Evolutionary conservation across 2,329 filamentous ascomycete genomes (phyloP).

Genomic region (Metarhizium robertsii): DNA sequence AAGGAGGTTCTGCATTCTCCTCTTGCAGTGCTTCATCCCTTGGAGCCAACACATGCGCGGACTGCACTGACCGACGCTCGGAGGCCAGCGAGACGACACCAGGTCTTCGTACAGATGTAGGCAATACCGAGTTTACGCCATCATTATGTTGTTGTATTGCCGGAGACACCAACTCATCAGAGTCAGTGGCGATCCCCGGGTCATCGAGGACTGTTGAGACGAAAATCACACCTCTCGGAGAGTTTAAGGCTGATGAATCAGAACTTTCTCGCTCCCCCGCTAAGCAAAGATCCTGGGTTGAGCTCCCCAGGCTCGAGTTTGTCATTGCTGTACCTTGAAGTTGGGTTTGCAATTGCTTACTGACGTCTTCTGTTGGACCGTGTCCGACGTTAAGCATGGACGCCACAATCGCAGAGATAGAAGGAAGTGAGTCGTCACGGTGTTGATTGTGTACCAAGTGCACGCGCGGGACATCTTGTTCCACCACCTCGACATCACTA

Average conservation of each 20-base stretch:
- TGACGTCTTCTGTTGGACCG: background rate
- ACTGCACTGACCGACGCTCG: background rate
- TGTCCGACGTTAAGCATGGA: background rate
- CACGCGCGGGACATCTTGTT: background rate
- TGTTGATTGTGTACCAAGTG: background rate
- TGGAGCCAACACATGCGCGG: background rate
- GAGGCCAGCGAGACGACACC: background rate
- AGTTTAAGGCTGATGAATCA: background rate
- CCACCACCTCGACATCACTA: background rate
- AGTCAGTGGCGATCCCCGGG: background rate
- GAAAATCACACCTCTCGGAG: background rate
- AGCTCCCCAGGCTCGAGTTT: background rate
- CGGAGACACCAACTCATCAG: background rate
- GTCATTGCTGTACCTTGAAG: background rate
- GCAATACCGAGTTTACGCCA: background rate
- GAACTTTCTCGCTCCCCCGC: background rate
- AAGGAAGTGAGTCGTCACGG: conserved; percentile 1
- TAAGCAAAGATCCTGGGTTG: background rate
- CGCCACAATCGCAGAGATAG: conserved; percentile 1
- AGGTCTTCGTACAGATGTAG: background rate
- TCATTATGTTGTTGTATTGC: background rate
- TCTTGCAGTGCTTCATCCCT: background rate
- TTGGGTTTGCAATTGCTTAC: background rate
- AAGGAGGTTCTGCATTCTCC: background rate
- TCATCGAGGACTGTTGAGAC: background rate